These are phyloP conservation scores for Phytophthora ramorum DNA, from an alignment of 352 stramenopile species.

Conservation along the genomic window DNA sequence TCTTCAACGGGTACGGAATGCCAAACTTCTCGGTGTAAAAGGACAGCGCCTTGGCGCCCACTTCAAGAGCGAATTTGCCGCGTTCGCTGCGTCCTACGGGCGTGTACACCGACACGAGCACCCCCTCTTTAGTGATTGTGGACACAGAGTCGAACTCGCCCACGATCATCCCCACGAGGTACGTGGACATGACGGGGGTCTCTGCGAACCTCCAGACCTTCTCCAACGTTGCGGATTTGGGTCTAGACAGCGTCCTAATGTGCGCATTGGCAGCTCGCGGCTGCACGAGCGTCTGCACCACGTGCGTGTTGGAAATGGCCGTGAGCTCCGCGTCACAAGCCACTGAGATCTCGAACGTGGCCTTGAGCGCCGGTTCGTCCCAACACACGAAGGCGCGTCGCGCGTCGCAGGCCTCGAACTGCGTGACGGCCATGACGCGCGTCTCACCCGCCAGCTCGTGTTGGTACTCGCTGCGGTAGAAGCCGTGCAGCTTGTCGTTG, in stretches of 20 bases:
- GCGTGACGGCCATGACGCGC: conserved; percentile 94
- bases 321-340: conserved; percentile 89
- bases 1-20: conserved; percentile 96
- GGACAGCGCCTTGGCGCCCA: conserved; percentile 64
- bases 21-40: conserved; percentile 82
- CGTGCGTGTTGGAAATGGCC: conserved; percentile 97
- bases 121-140: conserved; percentile 87
- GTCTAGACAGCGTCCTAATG: conserved; percentile 48
- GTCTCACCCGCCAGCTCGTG: conserved; percentile 90
- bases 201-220: conserved; percentile 90
- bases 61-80: conserved; percentile 92
- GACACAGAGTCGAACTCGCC: conserved; percentile 97
- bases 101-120: conserved; percentile 96
- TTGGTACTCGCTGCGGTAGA: conserved; percentile 95
- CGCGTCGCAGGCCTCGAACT: conserved; percentile 89
- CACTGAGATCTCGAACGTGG: conserved; percentile 94
- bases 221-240: conserved; percentile 41
- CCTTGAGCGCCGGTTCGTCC: conserved; percentile 98
- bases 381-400: conserved; percentile 97
- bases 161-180: conserved; percentile 94
- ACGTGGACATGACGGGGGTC: conserved; percentile 98
- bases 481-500: conserved; percentile 96
- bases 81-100: conserved; percentile 91
- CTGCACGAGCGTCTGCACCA: conserved; percentile 81
- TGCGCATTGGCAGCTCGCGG: conserved; percentile 63